These are phyloP conservation scores for Metschnikowia santaceciliae DNA, from an alignment of 805 yeast genomes.

Conservation along the genomic window DNA sequence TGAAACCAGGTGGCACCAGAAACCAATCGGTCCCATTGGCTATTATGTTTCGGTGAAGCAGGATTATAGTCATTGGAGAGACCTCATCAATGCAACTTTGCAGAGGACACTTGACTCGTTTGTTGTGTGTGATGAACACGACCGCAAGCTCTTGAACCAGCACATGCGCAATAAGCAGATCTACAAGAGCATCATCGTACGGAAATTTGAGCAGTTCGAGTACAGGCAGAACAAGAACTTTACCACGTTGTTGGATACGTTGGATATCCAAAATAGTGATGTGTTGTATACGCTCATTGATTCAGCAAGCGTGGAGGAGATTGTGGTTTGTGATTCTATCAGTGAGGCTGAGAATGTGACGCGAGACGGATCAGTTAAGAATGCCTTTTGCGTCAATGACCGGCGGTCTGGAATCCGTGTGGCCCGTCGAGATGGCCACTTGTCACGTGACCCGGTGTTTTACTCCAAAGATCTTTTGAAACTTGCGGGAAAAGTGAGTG, in stretches of 20 bases:
- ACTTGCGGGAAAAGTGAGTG: slow-evolving; percentile 22
- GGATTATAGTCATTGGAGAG: slow-evolving; percentile 53
- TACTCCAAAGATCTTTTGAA: slow-evolving; percentile 32
- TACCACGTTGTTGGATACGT: slow-evolving; percentile 53
- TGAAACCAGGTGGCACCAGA: slow-evolving; percentile 30
- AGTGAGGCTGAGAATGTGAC: slow-evolving; percentile 45
- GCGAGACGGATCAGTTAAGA: slow-evolving; percentile 33
- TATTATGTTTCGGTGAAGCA: slow-evolving; percentile 50
- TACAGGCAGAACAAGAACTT: slow-evolving; percentile 27
- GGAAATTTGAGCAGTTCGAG: slow-evolving; percentile 56
- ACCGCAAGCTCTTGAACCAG: slow-evolving; percentile 38
- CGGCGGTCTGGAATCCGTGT: slow-evolving; percentile 44
- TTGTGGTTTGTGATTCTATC: slow-evolving; percentile 50
- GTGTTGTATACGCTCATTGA: slow-evolving; percentile 65
- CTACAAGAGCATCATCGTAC: slow-evolving; percentile 43
- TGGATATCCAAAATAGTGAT: slow-evolving; percentile 52
- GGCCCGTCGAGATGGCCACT: slow-evolving; percentile 38
- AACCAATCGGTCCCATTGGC: slow-evolving; percentile 85
- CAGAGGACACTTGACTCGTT: slow-evolving; percentile 54
- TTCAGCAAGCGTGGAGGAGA: slow-evolving; percentile 52
- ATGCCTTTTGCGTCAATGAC: slow-evolving; percentile 33
- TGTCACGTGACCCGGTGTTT: slow-evolving; percentile 51
- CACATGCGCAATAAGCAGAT: slow-evolving; percentile 32
- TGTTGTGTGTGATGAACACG: slow-evolving; percentile 62
- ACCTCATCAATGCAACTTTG: slow-evolving; percentile 55